Conservation (phyloP, 768 basidiomycete species). For the Tylopilus sp. region DNA sequence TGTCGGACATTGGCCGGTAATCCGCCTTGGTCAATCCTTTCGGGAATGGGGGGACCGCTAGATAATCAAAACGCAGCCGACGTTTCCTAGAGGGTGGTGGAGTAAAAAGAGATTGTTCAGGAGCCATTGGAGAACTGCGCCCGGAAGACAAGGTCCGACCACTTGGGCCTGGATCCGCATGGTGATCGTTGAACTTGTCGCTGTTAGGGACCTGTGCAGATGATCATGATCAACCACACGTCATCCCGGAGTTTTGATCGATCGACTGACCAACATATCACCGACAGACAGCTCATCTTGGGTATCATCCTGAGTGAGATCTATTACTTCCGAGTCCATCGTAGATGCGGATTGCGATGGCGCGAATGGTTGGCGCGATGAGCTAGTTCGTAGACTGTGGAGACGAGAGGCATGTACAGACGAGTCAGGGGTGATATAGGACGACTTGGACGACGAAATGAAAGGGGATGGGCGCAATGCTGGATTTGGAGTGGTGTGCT, state of each 20-base stretch:
- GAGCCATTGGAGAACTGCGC: slow-evolving; percentile 6
- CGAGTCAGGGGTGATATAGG: slow-evolving; percentile 2
- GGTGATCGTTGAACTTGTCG: neutral
- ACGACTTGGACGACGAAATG: neutral
- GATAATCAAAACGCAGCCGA: slow-evolving; percentile 11
- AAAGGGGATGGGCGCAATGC: neutral
- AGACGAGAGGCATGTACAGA: slow-evolving; percentile 5
- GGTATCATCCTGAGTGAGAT: slow-evolving; percentile 24
- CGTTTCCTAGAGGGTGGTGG: slow-evolving; percentile 19
- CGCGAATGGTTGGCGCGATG: neutral
- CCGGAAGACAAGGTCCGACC: neutral
- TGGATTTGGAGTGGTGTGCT: slow-evolving; percentile 5
- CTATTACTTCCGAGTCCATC: slow-evolving; percentile 13
- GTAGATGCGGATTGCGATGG: neutral
- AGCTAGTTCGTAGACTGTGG: neutral
- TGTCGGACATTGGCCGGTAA: slow-evolving; percentile 11
- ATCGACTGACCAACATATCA: slow-evolving; percentile 19
- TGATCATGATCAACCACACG: slow-evolving; percentile 2
- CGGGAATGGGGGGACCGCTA: slow-evolving; percentile 22
- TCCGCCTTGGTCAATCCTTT: slow-evolving; percentile 19
- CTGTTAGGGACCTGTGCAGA: neutral
- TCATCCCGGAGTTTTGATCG: slow-evolving; percentile 1
- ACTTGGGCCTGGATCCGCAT: slow-evolving; percentile 7
- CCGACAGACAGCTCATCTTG: slow-evolving; percentile 14
- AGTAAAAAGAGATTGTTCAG: slow-evolving; percentile 26